A percentile compares a stretch with the other conserved stretches of the same genome.
Evolutionary conservation across 2,329 filamentous ascomycete species (phyloP).

Genomic region (Paradendryphiella salina): DNA sequence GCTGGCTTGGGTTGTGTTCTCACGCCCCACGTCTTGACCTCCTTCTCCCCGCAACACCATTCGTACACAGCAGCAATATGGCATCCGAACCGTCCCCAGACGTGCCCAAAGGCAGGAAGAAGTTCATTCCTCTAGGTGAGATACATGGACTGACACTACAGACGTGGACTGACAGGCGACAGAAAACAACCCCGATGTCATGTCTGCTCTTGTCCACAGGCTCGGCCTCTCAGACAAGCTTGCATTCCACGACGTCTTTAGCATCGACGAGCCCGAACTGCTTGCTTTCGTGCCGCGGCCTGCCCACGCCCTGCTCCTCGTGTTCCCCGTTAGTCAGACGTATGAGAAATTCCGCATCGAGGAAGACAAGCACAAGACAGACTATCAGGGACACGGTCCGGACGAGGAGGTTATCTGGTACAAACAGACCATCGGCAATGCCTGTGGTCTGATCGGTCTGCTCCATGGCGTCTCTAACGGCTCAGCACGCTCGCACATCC

Average conservation of each 20-base stretch:
- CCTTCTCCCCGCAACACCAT: constrained; percentile 19
- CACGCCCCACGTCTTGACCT: constrained; percentile 21
- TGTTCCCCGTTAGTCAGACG: constrained; percentile 79
- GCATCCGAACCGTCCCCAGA: constrained; percentile 36
- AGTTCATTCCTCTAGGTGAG: constrained; percentile 47
- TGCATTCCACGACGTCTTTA: constrained; percentile 88
- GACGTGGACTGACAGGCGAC: constrained; percentile 19
- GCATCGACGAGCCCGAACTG: constrained; percentile 80
- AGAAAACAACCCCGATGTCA: constrained; percentile 85
- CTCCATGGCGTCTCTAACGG: constrained; percentile 86
- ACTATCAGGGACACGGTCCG: constrained; percentile 70
- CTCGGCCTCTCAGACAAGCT: constrained; percentile 82
- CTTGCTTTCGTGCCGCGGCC: constrained; percentile 87
- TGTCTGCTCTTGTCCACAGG: constrained; percentile 80
- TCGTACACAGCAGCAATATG: constrained; percentile 26
- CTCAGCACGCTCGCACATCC: constrained; percentile 56
- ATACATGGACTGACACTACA: background rate
- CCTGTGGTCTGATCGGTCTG: constrained; percentile 89
- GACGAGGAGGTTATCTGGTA: constrained; percentile 87
- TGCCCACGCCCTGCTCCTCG: constrained; percentile 83
- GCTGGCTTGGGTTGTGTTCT: constrained; percentile 8
- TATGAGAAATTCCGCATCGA: constrained; percentile 76
- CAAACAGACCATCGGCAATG: constrained; percentile 92
- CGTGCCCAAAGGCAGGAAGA: constrained; percentile 39
- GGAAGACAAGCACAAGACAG: constrained; percentile 67